A percentile compares a stretch with the other conserved stretches of the same genome.
Evolutionary conservation across 257 asterid genomes (phyloP).

Genomic region (Solanum corneliomulleri): DNA sequence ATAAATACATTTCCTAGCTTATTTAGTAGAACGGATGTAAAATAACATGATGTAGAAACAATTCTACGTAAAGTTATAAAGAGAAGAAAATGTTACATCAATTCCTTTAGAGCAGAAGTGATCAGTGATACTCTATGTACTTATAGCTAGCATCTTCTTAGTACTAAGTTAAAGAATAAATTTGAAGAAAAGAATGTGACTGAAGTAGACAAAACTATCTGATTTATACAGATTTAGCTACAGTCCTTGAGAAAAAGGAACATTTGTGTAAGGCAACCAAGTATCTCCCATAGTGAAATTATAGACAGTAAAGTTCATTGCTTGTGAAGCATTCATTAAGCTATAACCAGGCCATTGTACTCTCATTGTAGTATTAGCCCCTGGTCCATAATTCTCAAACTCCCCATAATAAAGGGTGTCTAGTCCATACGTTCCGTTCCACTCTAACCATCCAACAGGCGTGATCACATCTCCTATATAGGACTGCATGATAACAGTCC

Average conservation of each 20-base stretch:
- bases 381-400: constrained; percentile 8
- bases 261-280: constrained; percentile 19
- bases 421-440: constrained; percentile 4
- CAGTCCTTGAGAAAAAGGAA: constrained; percentile 15
- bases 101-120: not conserved
- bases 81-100: not conserved
- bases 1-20: not conserved
- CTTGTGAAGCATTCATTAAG: constrained; percentile 13
- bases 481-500: constrained; percentile 12
- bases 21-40: not conserved
- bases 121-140: not conserved
- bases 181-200: not conserved
- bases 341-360: constrained; percentile 14
- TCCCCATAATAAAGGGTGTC: constrained; percentile 12
- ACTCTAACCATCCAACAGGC: constrained; percentile 13
- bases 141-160: not conserved
- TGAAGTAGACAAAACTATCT: not conserved
- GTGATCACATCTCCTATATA: constrained; percentile 2
- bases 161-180: not conserved
- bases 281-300: constrained; percentile 28
- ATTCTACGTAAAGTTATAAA: not conserved
- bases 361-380: constrained; percentile 7
- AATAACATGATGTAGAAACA: not conserved
- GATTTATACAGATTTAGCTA: not conserved
- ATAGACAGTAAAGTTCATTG: constrained; percentile 22